Conservation (phyloP, 176 grass and related monocot species). For the Areca catechu region DNA sequence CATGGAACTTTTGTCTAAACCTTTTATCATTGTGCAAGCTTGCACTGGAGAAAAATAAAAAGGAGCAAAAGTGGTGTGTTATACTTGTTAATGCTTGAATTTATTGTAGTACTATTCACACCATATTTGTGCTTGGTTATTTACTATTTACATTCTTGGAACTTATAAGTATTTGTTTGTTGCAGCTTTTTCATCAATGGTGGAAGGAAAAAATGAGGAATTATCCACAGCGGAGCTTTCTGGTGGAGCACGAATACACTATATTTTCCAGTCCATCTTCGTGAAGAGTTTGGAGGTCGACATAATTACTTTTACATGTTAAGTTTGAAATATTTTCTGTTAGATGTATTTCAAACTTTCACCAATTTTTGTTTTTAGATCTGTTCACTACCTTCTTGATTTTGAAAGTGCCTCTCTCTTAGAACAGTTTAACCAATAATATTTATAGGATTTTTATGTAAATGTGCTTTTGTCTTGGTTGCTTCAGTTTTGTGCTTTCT, state of each 20-base stretch:
- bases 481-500: background rate
- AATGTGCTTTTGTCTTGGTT: no score
- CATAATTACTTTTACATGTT: constrained; percentile 8
- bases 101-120: background rate
- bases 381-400: no score
- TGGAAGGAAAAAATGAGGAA: constrained; percentile 98
- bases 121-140: background rate
- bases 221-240: constrained; percentile 82
- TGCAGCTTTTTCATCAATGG: constrained; percentile 84
- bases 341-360: constrained; percentile 1
- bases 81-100: background rate
- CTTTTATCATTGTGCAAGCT: no score
- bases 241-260: constrained; percentile 94
- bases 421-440: no score
- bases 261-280: constrained; percentile 96
- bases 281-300: constrained; percentile 93
- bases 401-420: no score
- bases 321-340: background rate
- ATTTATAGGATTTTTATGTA: no score
- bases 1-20: no score
- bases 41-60: no score
- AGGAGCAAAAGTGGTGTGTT: no score
- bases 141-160: constrained; percentile 8
- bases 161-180: constrained; percentile 3
- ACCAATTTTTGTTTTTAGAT: background rate